A percentile compares a stretch with the other conserved stretches of the same genome.
These are phyloP conservation scores for Edaphochlamys debaryana DNA, from an alignment of 139 green algal genomes.

Conservation along the genomic window DNA sequence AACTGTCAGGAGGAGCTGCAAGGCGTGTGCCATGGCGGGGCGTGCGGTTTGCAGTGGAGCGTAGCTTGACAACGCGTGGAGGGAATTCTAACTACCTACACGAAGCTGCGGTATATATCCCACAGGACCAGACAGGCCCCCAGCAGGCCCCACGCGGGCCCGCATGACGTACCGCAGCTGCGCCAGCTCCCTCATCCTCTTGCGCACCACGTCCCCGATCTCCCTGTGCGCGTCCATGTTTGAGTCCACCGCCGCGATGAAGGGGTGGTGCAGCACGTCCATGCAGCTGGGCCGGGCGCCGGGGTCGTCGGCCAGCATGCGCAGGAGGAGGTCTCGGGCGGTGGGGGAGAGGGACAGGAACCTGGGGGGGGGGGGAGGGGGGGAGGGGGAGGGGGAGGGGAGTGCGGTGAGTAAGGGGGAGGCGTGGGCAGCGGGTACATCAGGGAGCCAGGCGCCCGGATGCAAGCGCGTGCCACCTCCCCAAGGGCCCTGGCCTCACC, in stretches of 20 bases:
- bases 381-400: neutral
- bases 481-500: neutral
- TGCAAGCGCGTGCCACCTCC: too few relatives aligned
- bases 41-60: too few relatives aligned
- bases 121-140: too few relatives aligned
- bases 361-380: neutral
- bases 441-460: too few relatives aligned
- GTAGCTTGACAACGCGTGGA: too few relatives aligned
- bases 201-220: conserved; percentile 9
- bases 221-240: conserved; percentile 22
- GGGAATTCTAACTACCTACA: too few relatives aligned
- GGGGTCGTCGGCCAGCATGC: conserved; percentile 24
- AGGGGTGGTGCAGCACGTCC: conserved; percentile 20
- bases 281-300: neutral
- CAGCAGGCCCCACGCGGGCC: too few relatives aligned
- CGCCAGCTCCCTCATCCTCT: conserved; percentile 7
- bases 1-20: too few relatives aligned
- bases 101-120: too few relatives aligned
- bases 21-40: too few relatives aligned
- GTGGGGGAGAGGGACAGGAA: conserved; percentile 9
- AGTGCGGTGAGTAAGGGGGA: too few relatives aligned
- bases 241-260: conserved; percentile 23
- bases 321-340: neutral
- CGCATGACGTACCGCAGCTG: conserved; percentile 34
- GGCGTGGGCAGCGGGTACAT: too few relatives aligned